Evolutionary conservation across 2,329 filamentous ascomycete species (phyloP), one percentile per base, ranked within the genome.

Genomic region (Colletotrichum melonis): DNA sequence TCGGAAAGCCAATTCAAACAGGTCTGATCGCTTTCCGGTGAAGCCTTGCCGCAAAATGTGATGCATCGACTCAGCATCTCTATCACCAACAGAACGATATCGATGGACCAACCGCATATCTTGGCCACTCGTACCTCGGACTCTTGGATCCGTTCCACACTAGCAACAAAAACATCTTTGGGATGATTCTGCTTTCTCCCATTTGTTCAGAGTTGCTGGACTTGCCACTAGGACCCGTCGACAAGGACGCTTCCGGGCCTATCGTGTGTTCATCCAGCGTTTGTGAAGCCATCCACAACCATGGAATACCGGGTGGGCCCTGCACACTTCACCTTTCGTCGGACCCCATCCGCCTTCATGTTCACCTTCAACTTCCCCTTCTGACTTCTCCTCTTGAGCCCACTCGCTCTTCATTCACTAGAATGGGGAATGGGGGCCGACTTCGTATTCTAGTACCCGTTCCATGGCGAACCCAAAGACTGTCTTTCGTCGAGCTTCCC

Each of bases 251-350:
- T 16, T 9, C 38, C 38, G 9, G n/a, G 16, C 42, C 26, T 56
- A 16, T 28, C 35, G 57, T 24, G 11, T 16, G 26, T 63, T 42
- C 56, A n/a, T 24, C 58, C 35, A 30, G 38, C 60, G 70, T 73
- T 73, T 73, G 70, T 64, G 26, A 63, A 35, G 66, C 52, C 57
- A 52, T 63, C 38, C 64, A 49, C 57, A 30, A 49, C 38, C 64
- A 49, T 19, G 42, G 19, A 22, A 49, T 49, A 49, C 19, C 1
- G 7, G 3, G 42, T 32, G 42, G 16, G 38, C 3, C 7, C 42
- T 1, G n/a, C 52, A 11, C 57, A 71, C 68, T 55, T 28, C 19
- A 32, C 35, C 35, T 16, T 49, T 38, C n/a, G 19, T 49, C 16
- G 46, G 69, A 24, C 42, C 66, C 32, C 59, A 54, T 55, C 28